These are phyloP conservation scores for Debaryomyces fabryi DNA, from an alignment of 1,139 yeast genomes.

Conservation along the genomic window DNA sequence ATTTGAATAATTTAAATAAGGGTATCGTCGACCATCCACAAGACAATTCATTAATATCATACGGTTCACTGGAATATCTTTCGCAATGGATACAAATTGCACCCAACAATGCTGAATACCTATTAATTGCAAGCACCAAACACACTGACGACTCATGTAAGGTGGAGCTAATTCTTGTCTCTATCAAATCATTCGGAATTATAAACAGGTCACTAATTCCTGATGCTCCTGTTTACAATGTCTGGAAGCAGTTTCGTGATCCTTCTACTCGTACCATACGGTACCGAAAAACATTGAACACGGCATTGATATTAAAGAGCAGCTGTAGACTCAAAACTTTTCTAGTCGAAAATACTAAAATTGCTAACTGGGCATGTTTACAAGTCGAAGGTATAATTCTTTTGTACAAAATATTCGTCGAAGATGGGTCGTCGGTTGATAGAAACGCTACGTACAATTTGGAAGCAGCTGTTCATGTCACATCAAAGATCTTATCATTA, in stretches of 20 bases:
- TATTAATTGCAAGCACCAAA: constrained; percentile 17
- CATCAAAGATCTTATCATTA: not conserved
- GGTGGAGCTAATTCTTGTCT: constrained; percentile 21
- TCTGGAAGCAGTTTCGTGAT: constrained; percentile 11
- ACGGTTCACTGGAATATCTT: constrained; percentile 12
- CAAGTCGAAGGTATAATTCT: constrained; percentile 5
- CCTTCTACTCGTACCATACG: not conserved
- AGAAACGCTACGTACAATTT: not conserved
- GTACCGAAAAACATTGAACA: constrained; percentile 6
- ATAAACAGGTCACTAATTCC: constrained; percentile 11
- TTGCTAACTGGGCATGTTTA: not conserved
- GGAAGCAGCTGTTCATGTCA: not conserved
- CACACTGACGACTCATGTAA: constrained; percentile 9
- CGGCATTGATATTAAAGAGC: not conserved
- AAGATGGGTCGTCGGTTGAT: not conserved
- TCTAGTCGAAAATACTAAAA: not conserved
- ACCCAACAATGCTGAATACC: constrained; percentile 17
- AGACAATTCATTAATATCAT: constrained; percentile 2
- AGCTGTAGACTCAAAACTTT: not conserved
- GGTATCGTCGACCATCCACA: constrained; percentile 17
- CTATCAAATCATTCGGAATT: constrained; percentile 22
- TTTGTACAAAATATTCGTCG: not conserved
- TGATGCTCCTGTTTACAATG: constrained; percentile 1
- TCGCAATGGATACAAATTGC: constrained; percentile 9
- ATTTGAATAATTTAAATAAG: constrained; percentile 21